Conservation (phyloP, 2,329 filamentous ascomycete species). For the Chlorencoelia australis region DNA sequence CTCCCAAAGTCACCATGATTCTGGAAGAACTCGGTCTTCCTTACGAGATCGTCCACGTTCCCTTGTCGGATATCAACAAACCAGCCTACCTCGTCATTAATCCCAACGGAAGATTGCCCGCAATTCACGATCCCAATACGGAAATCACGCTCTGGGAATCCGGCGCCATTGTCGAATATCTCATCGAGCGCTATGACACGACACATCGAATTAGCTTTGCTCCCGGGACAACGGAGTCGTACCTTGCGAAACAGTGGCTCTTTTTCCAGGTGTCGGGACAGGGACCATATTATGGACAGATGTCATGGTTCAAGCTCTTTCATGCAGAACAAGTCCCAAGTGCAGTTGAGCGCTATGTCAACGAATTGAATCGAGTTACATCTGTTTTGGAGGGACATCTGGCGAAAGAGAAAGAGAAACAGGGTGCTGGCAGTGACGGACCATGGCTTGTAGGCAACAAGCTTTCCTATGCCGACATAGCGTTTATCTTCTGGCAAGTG, state of each 20-base stretch:
- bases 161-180: slow-evolving; percentile 36
- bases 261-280: slow-evolving; percentile 31
- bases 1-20: slow-evolving; percentile 32
- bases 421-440: slow-evolving; percentile 7
- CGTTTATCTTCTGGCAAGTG: slow-evolving; percentile 30
- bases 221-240: slow-evolving; percentile 23
- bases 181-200: slow-evolving; percentile 33
- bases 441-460: slow-evolving; percentile 32
- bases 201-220: slow-evolving; percentile 28
- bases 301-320: slow-evolving; percentile 25
- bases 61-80: slow-evolving; percentile 32
- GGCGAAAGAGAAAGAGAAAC: slow-evolving; percentile 7
- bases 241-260: slow-evolving; percentile 29
- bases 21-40: slow-evolving; percentile 34
- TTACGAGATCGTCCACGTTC: slow-evolving; percentile 29
- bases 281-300: slow-evolving; percentile 33
- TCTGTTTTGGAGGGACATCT: slow-evolving; percentile 34
- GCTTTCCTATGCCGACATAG: slow-evolving; percentile 30
- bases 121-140: slow-evolving; percentile 32
- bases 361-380: slow-evolving; percentile 29
- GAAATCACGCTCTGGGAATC: slow-evolving; percentile 36
- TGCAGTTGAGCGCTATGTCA: slow-evolving; percentile 34
- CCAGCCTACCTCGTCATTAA: slow-evolving; percentile 27
- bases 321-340: slow-evolving; percentile 32
- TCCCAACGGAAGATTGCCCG: slow-evolving; percentile 24